phyloP scores from a whole-genome alignment of 108 stramenopile species.

The Tribonema minus region DNA sequence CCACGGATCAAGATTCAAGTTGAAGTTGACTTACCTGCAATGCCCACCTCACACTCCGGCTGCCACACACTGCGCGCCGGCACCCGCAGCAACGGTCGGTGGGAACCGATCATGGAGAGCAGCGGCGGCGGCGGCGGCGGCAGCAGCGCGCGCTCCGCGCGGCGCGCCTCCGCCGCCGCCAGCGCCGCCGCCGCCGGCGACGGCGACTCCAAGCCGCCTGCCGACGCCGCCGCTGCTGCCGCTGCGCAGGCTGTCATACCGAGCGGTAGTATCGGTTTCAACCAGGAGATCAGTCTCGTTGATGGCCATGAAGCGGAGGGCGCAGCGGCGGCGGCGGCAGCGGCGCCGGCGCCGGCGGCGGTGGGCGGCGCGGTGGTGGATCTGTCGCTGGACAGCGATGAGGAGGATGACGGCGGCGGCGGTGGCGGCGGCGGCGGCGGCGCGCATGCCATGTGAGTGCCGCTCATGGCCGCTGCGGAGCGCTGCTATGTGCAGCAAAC shows the following conservation, averaged over 20 bases:
- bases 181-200: background rate
- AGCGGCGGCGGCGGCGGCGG: background rate
- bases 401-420: too few species aligned
- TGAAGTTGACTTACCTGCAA: too few species aligned
- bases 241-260: background rate
- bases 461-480: too few species aligned
- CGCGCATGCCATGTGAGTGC: too few species aligned
- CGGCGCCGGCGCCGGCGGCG: background rate
- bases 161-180: background rate
- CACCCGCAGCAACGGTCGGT: slow-evolving; percentile 10
- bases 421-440: too few species aligned
- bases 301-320: background rate
- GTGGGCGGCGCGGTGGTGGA: background rate
- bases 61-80: too few species aligned
- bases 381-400: background rate
- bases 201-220: background rate
- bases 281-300: background rate
- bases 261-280: background rate
- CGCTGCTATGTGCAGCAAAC: too few species aligned
- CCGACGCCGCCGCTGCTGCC: background rate
- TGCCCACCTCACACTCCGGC: too few species aligned
- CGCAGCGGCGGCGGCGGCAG: background rate
- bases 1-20: too few species aligned
- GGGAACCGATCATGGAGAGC: slow-evolving; percentile 20
- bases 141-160: background rate